Conservation (phyloP, 129 eudicot species). For the Tagetes patula region DNA sequence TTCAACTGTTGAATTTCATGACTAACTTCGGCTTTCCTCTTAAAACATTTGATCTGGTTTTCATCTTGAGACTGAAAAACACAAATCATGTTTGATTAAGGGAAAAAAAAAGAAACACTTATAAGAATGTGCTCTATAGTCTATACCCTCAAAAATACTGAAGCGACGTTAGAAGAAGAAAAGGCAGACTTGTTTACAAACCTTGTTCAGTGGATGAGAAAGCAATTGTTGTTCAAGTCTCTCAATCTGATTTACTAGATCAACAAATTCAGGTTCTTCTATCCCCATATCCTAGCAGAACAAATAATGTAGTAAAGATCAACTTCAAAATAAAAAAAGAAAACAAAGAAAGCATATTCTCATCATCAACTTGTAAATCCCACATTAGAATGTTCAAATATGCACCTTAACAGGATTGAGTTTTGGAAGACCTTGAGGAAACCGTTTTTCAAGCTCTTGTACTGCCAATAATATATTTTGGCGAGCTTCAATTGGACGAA, state of each 20-base stretch:
- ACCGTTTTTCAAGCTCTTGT: conserved; percentile 86
- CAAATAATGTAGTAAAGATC: not conserved
- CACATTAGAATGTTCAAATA: not conserved
- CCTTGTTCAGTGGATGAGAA: conserved; percentile 91
- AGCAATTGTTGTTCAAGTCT: conserved; percentile 68
- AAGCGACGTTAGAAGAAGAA: not conserved
- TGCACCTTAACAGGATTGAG: conserved; percentile 93
- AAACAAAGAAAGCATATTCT: not conserved
- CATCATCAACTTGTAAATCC: not conserved
- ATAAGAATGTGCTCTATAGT: not conserved
- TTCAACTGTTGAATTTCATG: conserved; percentile 97
- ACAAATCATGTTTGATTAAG: not conserved
- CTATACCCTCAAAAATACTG: not conserved
- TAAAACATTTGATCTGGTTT: conserved; percentile 70
- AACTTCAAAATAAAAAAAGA: not conserved
- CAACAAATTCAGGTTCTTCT: conserved; percentile 83
- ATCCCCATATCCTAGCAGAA: conserved; percentile 83
- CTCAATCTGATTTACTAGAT: conserved; percentile 74
- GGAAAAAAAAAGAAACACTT: not conserved
- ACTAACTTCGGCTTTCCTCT: conserved; percentile 92
- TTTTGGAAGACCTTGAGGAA: conserved; percentile 94
- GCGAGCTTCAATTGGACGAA: conserved; percentile 84
- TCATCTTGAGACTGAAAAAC: conserved; percentile 85
- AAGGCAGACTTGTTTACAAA: not conserved
- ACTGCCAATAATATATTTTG: conserved; percentile 82